Evolutionary conservation across 257 asterid species (phyloP).

Genomic region (Solanum appendiculatum): DNA sequence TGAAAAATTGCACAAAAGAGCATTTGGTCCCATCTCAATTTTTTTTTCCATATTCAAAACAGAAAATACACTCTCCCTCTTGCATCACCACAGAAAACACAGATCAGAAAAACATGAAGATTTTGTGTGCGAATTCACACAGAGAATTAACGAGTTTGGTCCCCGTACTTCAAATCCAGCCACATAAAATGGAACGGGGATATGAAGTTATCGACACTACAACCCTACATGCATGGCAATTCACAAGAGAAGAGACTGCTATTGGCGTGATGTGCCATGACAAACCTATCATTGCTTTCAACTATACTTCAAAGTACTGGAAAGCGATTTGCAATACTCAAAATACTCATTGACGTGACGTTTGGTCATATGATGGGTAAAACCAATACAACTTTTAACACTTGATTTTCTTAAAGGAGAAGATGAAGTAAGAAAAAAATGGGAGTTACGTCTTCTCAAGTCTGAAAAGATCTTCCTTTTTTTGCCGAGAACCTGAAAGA

Average conservation of each 20-base stretch:
- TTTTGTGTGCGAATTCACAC: neutral
- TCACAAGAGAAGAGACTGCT: neutral
- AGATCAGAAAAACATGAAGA: neutral
- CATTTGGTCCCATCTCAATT: neutral
- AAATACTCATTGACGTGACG: neutral
- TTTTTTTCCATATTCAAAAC: neutral
- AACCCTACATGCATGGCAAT: neutral
- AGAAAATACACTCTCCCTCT: neutral
- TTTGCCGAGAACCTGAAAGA: neutral
- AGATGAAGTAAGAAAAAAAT: neutral
- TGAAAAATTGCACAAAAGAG: neutral
- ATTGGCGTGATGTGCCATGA: neutral
- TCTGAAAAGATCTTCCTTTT: neutral
- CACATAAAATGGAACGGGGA: neutral
- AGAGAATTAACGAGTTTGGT: neutral
- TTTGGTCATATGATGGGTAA: neutral
- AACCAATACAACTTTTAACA: neutral
- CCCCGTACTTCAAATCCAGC: neutral
- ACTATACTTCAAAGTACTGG: neutral
- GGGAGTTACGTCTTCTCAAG: neutral
- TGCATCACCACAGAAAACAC: neutral
- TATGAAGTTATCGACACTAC: neutral
- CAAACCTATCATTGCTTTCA: neutral
- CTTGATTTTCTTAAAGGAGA: neutral
- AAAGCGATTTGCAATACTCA: neutral